A percentile compares a stretch with the other conserved stretches of the same genome.
These are phyloP conservation scores for Dictyostelium purpureum DNA, from an alignment of 78 protist genomes.

Conservation along the genomic window DNA sequence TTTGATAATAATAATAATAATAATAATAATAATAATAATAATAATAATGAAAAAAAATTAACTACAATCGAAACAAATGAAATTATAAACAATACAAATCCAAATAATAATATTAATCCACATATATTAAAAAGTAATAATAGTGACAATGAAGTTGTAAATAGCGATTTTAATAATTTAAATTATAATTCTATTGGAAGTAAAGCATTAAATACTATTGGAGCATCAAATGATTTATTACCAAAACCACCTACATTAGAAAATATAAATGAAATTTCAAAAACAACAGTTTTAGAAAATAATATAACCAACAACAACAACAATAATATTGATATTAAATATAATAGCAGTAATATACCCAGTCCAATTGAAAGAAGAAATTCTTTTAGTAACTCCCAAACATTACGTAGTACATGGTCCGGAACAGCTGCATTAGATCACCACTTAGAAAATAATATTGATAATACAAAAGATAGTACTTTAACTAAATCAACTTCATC, in stretches of 20 bases:
- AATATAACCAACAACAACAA: background rate
- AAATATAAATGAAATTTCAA: no score
- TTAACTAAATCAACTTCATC: background rate
- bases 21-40: background rate
- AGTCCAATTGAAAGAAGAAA: background rate
- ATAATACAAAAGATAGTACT: no score
- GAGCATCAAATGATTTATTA: no score
- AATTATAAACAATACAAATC: background rate
- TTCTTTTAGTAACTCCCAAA: no score
- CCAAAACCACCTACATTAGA: no score
- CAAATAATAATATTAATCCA: slow-evolving; percentile 16
- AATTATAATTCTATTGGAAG: background rate
- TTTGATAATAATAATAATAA: background rate
- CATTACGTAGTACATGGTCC: slow-evolving; percentile 11
- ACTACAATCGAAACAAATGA: background rate
- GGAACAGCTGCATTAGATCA: no score
- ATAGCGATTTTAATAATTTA: slow-evolving; percentile 11
- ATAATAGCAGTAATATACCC: background rate
- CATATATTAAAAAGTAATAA: background rate
- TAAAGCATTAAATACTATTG: background rate
- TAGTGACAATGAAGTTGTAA: background rate
- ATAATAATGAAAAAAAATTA: background rate
- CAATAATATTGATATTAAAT: background rate
- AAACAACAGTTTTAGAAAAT: no score
- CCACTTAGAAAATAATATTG: no score